Evolutionary conservation across 768 basidiomycete species (phyloP).

Genomic region (Dentipellis fragilis): DNA sequence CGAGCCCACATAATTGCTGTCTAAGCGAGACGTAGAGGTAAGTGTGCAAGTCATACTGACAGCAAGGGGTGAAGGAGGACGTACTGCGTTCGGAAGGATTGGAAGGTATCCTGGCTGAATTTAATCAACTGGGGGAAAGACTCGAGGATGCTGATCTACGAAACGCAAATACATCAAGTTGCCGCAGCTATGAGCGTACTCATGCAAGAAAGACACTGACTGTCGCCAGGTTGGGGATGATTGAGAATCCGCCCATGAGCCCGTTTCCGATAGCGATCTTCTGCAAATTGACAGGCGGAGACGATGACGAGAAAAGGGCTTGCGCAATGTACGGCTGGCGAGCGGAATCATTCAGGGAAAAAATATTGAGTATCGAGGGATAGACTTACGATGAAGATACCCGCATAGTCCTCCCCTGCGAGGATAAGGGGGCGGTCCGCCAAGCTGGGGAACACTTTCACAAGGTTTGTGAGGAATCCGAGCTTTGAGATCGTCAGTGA

Average conservation of each 20-base stretch:
- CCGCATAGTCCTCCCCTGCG: constrained; percentile 70
- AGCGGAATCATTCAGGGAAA: not conserved
- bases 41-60: not conserved
- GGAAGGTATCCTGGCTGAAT: constrained; percentile 55
- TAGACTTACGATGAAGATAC: constrained; percentile 51
- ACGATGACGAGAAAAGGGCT: constrained; percentile 50
- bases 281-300: constrained; percentile 57
- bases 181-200: not conserved
- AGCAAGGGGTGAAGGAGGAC: constrained; percentile 15
- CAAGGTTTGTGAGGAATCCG: constrained; percentile 61
- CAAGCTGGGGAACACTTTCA: constrained; percentile 65
- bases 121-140: constrained; percentile 72
- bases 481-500: constrained; percentile 30
- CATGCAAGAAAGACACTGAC: constrained; percentile 23
- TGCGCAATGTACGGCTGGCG: constrained; percentile 66
- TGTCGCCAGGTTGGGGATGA: constrained; percentile 44
- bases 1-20: constrained; percentile 49
- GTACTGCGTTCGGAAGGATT: constrained; percentile 62
- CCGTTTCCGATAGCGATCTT: constrained; percentile 69
- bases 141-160: constrained; percentile 46
- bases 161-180: not conserved
- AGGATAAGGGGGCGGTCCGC: constrained; percentile 57
- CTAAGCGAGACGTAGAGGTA: constrained; percentile 22
- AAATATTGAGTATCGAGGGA: no score
- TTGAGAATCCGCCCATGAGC: constrained; percentile 38